Base-by-base conservation (phyloP, 2,329 filamentous ascomycete genomes). In the Stachybotrys elegans region DNA sequence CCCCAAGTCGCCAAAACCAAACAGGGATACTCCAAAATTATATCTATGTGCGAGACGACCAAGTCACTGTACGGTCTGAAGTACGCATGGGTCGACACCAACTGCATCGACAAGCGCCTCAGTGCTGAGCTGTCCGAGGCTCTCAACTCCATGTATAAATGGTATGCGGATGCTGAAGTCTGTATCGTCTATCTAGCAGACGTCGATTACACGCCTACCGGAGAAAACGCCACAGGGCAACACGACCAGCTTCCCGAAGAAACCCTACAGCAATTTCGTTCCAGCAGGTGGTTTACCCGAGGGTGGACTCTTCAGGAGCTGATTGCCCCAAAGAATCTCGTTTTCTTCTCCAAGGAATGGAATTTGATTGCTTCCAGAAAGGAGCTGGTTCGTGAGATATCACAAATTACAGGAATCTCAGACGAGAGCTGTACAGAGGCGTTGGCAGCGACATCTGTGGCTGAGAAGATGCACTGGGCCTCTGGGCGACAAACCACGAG, bases 11-110 rank as follows among this genome's bases (percentile, higher is more conserved):
- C 46, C 36, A 9, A 38, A 37, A 23, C 21, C 22, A 21, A 42
- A 38, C 25, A 42, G 5, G 48, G 44, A 19, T 50, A 43, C 21
- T 19, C 38, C 34, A 48, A 52, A 36, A 25, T 50, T 13, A 29
- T 34, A 13, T 19, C 40, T 38, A 23, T 42, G 22, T 38, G 40
- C 46, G 3, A 29, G 22, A 34, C 43, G 35, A 27, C 36, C 22
- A 16, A n/a, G 21, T 17, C 6, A 2, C 11, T 36, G 22, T 29
- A 45, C 36, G 6, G 34, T 31, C 36, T 47, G 29, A 23, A 43
- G 37, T 29, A 48, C 37, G 22, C 43, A 17, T 22, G 31, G 38
- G 38, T 40, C 16, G 38, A 40, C 19, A 40, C 38, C 22, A 40
- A 40, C 16, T 40, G 38, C 23, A 40, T 40, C 38, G 38, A 40